Evolutionary conservation across 257 asterid species (phyloP).

Genomic region (Cinchona pubescens): DNA sequence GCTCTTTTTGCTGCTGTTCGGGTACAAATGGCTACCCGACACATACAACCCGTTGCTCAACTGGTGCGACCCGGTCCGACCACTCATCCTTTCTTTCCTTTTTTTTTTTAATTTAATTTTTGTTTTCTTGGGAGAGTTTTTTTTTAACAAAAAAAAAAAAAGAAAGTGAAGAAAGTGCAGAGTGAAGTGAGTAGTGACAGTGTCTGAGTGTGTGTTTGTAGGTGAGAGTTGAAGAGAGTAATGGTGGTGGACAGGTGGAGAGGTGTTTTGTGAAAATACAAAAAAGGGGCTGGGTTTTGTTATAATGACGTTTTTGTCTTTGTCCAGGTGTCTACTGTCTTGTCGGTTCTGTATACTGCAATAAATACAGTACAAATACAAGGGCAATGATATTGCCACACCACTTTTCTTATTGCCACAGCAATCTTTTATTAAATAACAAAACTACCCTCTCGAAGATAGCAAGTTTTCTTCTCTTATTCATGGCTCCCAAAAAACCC

Average conservation of each 20-base stretch:
- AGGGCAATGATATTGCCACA: too few species aligned
- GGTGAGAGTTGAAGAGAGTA: conserved; percentile 9
- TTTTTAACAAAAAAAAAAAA: too few species aligned
- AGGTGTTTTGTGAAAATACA: not conserved
- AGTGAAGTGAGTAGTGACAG: not conserved
- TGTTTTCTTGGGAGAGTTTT: not conserved
- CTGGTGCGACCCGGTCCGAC: conserved; percentile 85
- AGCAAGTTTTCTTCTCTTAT: too few species aligned
- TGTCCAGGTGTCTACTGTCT: not conserved
- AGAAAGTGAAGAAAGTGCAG: too few species aligned
- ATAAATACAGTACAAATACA: not conserved
- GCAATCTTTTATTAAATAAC: too few species aligned
- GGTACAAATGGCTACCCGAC: conserved; percentile 88
- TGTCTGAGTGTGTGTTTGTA: not conserved
- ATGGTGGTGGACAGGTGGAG: not conserved
- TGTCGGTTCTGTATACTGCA: too few species aligned
- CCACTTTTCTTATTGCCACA: too few species aligned
- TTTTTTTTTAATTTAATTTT: not conserved
- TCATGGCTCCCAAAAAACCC: too few species aligned
- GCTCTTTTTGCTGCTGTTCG: conserved; percentile 60
- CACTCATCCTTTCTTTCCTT: conserved; percentile 36
- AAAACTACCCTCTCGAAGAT: too few species aligned
- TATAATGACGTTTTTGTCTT: conserved; percentile 20
- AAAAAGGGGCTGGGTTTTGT: not conserved
- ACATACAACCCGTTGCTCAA: conserved; percentile 83